phyloP scores from a whole-genome alignment of 257 asterid genomes.

The Solanum pinnatisectum region DNA sequence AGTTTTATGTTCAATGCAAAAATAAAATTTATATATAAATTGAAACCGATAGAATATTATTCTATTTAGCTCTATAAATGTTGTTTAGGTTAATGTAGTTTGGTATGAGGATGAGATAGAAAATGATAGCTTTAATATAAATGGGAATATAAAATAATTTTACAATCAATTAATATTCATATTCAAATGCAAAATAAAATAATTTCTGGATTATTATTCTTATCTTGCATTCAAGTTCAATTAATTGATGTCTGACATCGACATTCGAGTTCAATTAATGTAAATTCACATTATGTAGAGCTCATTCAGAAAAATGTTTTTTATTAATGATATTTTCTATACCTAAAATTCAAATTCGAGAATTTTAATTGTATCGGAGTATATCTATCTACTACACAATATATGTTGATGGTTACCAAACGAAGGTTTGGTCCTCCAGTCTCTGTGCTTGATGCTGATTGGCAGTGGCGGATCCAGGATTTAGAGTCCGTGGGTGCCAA shows the following conservation, averaged over 20 bases:
- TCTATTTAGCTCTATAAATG: neutral
- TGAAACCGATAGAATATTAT: neutral
- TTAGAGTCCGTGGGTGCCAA: too few relatives aligned
- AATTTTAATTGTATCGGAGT: neutral
- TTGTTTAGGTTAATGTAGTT: neutral
- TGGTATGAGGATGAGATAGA: neutral
- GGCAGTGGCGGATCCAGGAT: too few relatives aligned
- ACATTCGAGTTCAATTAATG: too few relatives aligned
- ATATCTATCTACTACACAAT: neutral
- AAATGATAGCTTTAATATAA: neutral
- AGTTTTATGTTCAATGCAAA: neutral
- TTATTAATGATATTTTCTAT: too few relatives aligned
- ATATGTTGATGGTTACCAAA: neutral
- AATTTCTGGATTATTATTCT: neutral
- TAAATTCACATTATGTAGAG: too few relatives aligned
- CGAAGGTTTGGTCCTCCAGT: neutral
- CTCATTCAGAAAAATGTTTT: accelerated
- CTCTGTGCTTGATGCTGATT: neutral
- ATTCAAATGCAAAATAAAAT: neutral
- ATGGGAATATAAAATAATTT: neutral
- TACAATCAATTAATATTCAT: neutral
- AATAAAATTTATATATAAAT: neutral
- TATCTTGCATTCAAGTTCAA: neutral
- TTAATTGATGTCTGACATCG: too few relatives aligned
- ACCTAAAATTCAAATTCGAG: accelerated